These are phyloP conservation scores for Iris macrosiphon DNA, from an alignment of 106 monocot genomes.

Conservation along the genomic window DNA sequence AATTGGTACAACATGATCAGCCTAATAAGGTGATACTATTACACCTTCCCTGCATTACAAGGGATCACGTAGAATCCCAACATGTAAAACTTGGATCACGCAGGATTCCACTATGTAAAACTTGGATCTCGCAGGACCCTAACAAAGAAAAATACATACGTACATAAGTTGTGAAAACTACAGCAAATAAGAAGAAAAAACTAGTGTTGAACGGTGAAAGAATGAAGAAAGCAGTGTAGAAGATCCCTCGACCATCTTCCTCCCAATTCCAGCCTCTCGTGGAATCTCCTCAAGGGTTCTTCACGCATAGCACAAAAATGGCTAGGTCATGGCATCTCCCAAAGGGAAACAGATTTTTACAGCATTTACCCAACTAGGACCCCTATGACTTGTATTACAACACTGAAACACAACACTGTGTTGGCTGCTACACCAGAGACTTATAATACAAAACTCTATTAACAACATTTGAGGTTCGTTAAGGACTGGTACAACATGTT, in stretches of 20 bases:
- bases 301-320: constrained; percentile 5
- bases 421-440: neutral
- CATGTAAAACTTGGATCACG: too few species aligned
- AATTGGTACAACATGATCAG: too few species aligned
- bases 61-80: too few species aligned
- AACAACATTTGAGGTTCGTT: too few species aligned
- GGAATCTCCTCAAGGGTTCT: neutral
- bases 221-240: neutral
- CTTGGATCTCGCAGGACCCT: constrained; percentile 16
- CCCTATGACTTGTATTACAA: constrained; percentile 4
- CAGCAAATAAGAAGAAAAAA: too few species aligned
- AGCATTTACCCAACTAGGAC: constrained; percentile 3
- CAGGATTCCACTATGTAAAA: constrained; percentile 6
- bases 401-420: neutral
- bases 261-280: neutral
- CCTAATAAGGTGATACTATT: too few species aligned
- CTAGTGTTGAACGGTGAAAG: too few species aligned
- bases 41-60: too few species aligned
- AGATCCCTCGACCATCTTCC: too few species aligned
- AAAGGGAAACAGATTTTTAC: neutral
- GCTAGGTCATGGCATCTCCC: constrained; percentile 4
- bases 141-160: constrained; percentile 1
- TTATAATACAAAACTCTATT: too few species aligned
- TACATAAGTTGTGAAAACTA: neutral
- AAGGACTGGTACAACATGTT: too few species aligned